These are phyloP conservation scores for Acacia pycnantha DNA, from an alignment of 331 rosid species.

Conservation along the genomic window DNA sequence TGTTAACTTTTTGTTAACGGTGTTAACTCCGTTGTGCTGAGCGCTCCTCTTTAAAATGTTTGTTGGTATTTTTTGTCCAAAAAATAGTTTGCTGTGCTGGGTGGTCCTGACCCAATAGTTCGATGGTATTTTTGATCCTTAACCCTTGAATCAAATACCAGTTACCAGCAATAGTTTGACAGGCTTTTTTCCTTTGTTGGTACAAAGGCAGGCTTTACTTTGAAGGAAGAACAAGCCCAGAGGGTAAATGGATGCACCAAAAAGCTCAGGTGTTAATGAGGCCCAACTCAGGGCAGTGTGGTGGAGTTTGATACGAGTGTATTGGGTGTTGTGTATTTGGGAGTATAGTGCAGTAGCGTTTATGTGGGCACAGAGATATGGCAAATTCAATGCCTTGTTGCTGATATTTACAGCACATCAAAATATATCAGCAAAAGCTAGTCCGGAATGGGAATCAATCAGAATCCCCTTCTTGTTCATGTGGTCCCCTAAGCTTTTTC, in stretches of 20 bases:
- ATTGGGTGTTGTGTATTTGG: constrained; percentile 9
- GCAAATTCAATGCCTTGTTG: constrained; percentile 33
- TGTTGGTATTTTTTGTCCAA: too few species aligned
- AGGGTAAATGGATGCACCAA: neutral
- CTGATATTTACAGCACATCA: constrained; percentile 39
- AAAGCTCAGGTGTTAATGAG: neutral
- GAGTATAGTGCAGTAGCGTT: constrained; percentile 32
- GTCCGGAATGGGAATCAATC: constrained; percentile 48
- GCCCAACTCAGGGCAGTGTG: neutral
- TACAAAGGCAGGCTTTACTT: neutral
- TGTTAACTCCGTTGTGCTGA: too few species aligned
- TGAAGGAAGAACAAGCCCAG: neutral
- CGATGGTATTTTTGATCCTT: too few species aligned
- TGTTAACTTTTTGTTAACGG: too few species aligned
- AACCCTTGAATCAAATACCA: too few species aligned
- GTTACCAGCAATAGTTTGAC: neutral
- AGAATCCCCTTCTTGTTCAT: constrained; percentile 34
- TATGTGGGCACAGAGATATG: constrained; percentile 37
- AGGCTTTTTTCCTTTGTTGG: neutral
- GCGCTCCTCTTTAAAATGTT: too few species aligned
- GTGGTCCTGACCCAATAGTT: too few species aligned
- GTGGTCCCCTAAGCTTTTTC: constrained; percentile 50
- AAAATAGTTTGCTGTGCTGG: too few species aligned
- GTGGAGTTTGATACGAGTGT: neutral
- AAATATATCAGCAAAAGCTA: constrained; percentile 22